These are phyloP conservation scores for Eucalyptus erythrocorys DNA, from an alignment of 345 rosid species.

Conservation along the genomic window DNA sequence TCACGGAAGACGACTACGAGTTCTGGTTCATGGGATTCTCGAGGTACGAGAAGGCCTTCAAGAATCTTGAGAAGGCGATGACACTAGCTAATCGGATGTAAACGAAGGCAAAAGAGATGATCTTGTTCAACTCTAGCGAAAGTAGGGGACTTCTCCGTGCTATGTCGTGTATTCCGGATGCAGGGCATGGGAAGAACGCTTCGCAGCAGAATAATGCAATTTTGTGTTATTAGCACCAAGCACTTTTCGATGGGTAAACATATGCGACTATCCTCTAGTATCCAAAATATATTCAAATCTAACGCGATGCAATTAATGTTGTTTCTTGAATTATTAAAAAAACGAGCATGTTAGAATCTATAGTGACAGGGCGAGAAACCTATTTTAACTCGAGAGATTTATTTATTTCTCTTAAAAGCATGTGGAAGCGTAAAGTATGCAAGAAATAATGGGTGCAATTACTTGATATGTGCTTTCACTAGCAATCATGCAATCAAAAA, in stretches of 20 bases:
- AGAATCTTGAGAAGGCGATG: conserved; percentile 10
- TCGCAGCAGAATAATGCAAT: background rate
- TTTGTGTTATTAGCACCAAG: background rate
- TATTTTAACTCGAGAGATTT: background rate
- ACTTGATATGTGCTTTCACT: background rate
- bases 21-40: conserved; percentile 33
- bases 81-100: background rate
- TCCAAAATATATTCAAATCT: background rate
- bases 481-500: no score
- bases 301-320: background rate
- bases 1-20: conserved; percentile 10
- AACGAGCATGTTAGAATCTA: background rate
- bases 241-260: background rate
- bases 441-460: background rate
- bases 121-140: background rate
- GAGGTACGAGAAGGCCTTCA: conserved; percentile 16
- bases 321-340: background rate
- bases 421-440: background rate
- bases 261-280: background rate
- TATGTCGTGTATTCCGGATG: background rate
- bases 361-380: background rate
- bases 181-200: background rate
- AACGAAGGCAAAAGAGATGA: background rate
- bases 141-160: background rate
- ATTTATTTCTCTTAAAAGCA: background rate